Conservation (phyloP, 2,329 filamentous ascomycete species). For the Stenocarpella maydis region DNA sequence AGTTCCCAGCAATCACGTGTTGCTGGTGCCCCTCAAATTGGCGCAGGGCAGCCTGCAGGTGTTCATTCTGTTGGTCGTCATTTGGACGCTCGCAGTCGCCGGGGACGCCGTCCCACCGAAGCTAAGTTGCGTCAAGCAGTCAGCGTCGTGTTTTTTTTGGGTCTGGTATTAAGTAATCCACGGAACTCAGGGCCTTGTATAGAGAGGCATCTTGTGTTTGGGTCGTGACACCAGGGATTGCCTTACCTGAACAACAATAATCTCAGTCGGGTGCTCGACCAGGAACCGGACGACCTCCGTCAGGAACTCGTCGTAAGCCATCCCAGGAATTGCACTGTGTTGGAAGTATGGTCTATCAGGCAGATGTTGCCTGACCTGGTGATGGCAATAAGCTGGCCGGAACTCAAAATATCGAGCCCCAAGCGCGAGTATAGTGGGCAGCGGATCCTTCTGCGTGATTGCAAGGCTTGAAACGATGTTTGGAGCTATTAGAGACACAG, state of each 20-base stretch:
- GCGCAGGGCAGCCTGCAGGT: constrained; percentile 47
- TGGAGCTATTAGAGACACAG: constrained; percentile 45
- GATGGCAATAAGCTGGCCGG: constrained; percentile 56
- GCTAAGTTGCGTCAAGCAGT: constrained; percentile 13
- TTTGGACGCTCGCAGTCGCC: constrained; percentile 53
- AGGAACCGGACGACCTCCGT: constrained; percentile 52
- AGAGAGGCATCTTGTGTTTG: background rate
- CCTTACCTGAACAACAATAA: constrained; percentile 57
- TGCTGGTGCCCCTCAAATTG: constrained; percentile 39
- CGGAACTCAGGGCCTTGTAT: background rate
- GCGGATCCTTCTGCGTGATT: constrained; percentile 59
- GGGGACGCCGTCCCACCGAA: constrained; percentile 56
- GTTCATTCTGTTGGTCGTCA: constrained; percentile 50
- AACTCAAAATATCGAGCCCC: constrained; percentile 62
- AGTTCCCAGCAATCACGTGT: constrained; percentile 40
- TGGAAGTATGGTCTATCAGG: constrained; percentile 59
- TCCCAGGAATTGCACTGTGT: constrained; percentile 59
- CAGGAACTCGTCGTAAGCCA: constrained; percentile 55
- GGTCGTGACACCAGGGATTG: background rate
- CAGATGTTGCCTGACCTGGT: constrained; percentile 48
- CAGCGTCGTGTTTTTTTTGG: background rate
- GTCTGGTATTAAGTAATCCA: background rate
- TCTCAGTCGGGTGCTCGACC: constrained; percentile 50
- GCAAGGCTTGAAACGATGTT: constrained; percentile 57
- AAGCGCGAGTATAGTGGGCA: constrained; percentile 53